These are phyloP conservation scores for Pseudozyma sp. DNA, from an alignment of 1,284 basidiomycete species.

Conservation along the genomic window DNA sequence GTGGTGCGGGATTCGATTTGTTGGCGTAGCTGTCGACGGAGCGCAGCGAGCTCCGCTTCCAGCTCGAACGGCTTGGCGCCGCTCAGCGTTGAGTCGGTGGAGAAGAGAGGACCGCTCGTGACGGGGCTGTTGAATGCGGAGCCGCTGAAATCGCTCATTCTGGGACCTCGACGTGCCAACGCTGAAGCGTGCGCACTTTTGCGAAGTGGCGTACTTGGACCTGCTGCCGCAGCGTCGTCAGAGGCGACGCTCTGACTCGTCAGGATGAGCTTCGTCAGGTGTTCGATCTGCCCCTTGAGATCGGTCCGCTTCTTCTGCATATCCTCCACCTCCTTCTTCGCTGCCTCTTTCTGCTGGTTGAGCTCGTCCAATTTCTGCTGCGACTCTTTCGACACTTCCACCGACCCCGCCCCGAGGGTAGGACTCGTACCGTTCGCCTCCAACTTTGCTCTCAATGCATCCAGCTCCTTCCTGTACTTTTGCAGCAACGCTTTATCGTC, in stretches of 20 bases:
- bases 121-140: constrained; percentile 22
- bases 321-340: constrained; percentile 50
- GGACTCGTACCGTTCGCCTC: constrained; percentile 31
- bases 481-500: constrained; percentile 66
- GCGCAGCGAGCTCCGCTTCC: constrained; percentile 54
- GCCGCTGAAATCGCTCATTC: constrained; percentile 54
- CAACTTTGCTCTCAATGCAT: constrained; percentile 55
- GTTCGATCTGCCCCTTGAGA: constrained; percentile 62
- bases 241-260: constrained; percentile 58
- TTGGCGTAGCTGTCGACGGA: constrained; percentile 47
- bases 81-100: constrained; percentile 7
- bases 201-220: constrained; percentile 26
- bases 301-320: constrained; percentile 56
- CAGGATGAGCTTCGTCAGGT: constrained; percentile 63
- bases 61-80: constrained; percentile 52
- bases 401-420: constrained; percentile 3
- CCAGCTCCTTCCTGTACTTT: constrained; percentile 62
- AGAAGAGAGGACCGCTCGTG: background rate
- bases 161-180: constrained; percentile 49
- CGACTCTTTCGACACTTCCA: constrained; percentile 12
- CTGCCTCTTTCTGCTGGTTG: constrained; percentile 44
- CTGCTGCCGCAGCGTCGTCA: constrained; percentile 13
- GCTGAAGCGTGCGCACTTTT: constrained; percentile 32
- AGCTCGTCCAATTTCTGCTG: constrained; percentile 47
- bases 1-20: constrained; percentile 34